A percentile compares a stretch with the other conserved stretches of the same genome.
Evolutionary conservation across 2,329 filamentous ascomycete genomes (phyloP).

Genomic region (Fusarium bulbicola): DNA sequence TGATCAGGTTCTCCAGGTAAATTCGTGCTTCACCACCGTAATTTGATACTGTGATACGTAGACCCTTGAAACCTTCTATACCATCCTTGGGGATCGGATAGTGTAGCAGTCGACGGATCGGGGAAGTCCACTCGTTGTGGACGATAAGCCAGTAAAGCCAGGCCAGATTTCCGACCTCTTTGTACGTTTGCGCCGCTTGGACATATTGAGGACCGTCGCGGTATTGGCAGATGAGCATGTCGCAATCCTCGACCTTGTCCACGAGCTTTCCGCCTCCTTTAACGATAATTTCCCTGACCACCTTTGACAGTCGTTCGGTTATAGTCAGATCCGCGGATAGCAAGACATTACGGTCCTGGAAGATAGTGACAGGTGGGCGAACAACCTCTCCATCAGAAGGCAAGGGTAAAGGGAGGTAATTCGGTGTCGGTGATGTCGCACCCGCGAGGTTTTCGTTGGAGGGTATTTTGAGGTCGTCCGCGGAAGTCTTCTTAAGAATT

Average conservation of each 20-base stretch:
- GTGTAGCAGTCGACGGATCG: constrained; percentile 82
- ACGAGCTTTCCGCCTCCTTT: constrained; percentile 77
- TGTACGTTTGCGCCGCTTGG: constrained; percentile 76
- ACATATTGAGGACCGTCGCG: constrained; percentile 84
- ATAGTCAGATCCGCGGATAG: constrained; percentile 80
- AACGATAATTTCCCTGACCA: constrained; percentile 75
- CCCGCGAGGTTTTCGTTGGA: constrained; percentile 71
- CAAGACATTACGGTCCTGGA: constrained; percentile 80
- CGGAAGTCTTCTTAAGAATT: constrained; percentile 70
- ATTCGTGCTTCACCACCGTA: constrained; percentile 94
- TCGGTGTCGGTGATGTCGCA: constrained; percentile 64
- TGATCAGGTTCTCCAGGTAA: constrained; percentile 92
- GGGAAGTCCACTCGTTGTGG: constrained; percentile 87
- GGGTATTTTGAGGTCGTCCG: constrained; percentile 65
- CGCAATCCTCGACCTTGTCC: constrained; percentile 71
- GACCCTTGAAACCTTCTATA: constrained; percentile 79
- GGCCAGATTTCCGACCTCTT: constrained; percentile 88
- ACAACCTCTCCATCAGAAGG: constrained; percentile 51
- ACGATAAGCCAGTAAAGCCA: constrained; percentile 96
- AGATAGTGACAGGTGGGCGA: constrained; percentile 72
- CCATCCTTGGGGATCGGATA: constrained; percentile 84
- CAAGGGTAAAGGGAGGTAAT: constrained; percentile 53
- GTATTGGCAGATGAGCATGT: constrained; percentile 89
- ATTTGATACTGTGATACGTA: constrained; percentile 91
- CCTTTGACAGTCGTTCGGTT: constrained; percentile 69